Percentiles rank a stretch among this genome's conserved stretches.
Conservation (phyloP, 495 filamentous ascomycete species). For the Aspergillus hancockii region DNA sequence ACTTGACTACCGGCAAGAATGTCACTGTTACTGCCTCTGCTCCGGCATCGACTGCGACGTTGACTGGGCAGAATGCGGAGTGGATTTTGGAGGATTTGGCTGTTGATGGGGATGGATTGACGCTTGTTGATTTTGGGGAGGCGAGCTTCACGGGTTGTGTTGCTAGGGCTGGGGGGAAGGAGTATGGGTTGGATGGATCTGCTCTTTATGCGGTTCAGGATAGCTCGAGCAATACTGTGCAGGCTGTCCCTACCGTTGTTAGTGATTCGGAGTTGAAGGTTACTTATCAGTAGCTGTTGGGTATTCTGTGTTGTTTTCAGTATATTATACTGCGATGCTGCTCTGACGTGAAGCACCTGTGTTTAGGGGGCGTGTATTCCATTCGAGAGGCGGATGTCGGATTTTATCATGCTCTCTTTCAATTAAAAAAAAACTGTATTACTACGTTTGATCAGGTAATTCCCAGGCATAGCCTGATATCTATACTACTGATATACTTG, state of each 20-base stretch:
- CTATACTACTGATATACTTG: too few relatives aligned
- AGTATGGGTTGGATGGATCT: not conserved
- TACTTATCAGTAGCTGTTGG: conserved; percentile 4
- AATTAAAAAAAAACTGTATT: too few relatives aligned
- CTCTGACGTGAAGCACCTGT: too few relatives aligned
- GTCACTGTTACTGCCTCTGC: conserved; percentile 24
- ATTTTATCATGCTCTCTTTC: too few relatives aligned
- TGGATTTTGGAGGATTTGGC: conserved; percentile 60
- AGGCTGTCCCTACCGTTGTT: conserved; percentile 8
- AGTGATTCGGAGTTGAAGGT: conserved; percentile 9
- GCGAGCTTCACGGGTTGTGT: conserved; percentile 38
- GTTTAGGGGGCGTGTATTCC: too few relatives aligned
- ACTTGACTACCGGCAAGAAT: conserved; percentile 46
- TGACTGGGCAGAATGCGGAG: conserved; percentile 50
- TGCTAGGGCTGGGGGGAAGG: conserved; percentile 7
- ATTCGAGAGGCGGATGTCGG: too few relatives aligned
- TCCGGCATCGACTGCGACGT: conserved; percentile 28
- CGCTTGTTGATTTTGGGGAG: conserved; percentile 50
- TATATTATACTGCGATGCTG: too few relatives aligned
- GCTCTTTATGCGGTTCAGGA: conserved; percentile 10
- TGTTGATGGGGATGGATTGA: conserved; percentile 36
- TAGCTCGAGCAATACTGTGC: conserved; percentile 1
- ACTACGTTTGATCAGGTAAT: too few relatives aligned
- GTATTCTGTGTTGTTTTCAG: too few relatives aligned
- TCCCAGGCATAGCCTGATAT: too few relatives aligned